These are phyloP conservation scores for Fusarium coicis DNA, from an alignment of 2,329 filamentous ascomycete genomes.

Conservation along the genomic window DNA sequence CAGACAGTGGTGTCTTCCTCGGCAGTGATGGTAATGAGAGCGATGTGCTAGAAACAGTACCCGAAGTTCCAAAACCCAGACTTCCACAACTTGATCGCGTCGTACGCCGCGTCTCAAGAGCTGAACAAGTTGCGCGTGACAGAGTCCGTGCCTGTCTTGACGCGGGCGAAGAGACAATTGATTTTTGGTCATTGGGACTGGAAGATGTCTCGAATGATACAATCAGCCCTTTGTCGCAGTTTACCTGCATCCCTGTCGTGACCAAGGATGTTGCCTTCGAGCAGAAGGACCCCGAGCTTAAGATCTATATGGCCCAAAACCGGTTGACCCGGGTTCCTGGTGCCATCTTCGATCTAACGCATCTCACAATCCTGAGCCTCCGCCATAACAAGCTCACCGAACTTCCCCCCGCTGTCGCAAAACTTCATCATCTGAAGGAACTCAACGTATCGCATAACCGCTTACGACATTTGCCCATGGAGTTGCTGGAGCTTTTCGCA, in stretches of 20 bases:
- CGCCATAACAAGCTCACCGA: conserved; percentile 71
- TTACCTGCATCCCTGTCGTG: conserved; percentile 65
- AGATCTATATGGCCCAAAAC: conserved; percentile 72
- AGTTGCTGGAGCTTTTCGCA: conserved; percentile 68
- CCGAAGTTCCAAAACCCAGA: conserved; percentile 48
- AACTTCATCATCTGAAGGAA: conserved; percentile 66
- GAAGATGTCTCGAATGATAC: conserved; percentile 65
- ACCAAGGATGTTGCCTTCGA: conserved; percentile 68
- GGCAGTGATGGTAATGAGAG: conserved; percentile 67
- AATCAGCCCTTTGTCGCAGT: conserved; percentile 65
- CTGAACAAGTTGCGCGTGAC: conserved; percentile 58
- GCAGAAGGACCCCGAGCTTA: conserved; percentile 66
- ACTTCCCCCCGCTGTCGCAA: conserved; percentile 68
- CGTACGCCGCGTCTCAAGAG: conserved; percentile 47
- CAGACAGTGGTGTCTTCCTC: conserved; percentile 77
- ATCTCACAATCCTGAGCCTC: conserved; percentile 73
- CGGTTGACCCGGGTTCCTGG: conserved; percentile 65
- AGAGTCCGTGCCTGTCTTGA: conserved; percentile 67
- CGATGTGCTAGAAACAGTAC: conserved; percentile 51
- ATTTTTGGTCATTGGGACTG: conserved; percentile 69
- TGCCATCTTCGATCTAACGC: conserved; percentile 69
- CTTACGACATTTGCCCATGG: conserved; percentile 69
- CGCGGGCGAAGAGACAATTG: conserved; percentile 66
- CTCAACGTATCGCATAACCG: conserved; percentile 75
- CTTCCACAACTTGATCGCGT: conserved; percentile 53